Percentiles rank a stretch among this genome's conserved stretches.
Conservation (phyloP, 2,329 filamentous ascomycete species). For the Pseudogymnoascus sp. region DNA sequence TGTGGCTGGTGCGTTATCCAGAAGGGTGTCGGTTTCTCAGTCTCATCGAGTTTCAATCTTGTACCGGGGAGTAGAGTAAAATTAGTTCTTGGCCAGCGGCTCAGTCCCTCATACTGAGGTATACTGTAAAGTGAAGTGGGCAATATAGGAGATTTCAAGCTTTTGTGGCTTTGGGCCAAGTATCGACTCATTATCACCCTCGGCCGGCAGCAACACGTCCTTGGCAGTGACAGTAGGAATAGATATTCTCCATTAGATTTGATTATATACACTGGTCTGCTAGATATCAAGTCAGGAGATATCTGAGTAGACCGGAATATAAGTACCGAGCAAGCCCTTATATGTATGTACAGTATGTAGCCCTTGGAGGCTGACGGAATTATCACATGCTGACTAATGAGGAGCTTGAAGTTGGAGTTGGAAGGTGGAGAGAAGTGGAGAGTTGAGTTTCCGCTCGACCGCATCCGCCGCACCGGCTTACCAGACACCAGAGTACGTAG, state of each 20-base stretch:
- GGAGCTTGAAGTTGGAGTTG: not conserved
- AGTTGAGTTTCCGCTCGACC: not conserved
- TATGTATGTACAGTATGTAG: not conserved
- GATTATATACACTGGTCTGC: not conserved
- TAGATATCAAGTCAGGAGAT: not conserved
- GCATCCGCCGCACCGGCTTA: constrained; percentile 1
- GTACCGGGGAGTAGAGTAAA: not conserved
- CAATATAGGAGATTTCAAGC: not conserved
- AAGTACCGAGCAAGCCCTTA: no score
- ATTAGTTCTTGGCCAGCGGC: not conserved
- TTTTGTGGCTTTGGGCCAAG: constrained; percentile 1
- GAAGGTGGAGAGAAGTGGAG: not conserved
- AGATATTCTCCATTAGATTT: no score
- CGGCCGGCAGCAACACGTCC: not conserved
- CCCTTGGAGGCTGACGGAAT: not conserved
- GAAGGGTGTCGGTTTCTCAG: not conserved
- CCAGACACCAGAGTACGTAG: not conserved
- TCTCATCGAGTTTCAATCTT: not conserved
- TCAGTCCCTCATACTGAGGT: not conserved
- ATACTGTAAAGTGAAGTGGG: not conserved
- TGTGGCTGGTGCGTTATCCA: not conserved
- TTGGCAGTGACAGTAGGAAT: not conserved
- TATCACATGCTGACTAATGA: not conserved
- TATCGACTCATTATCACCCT: not conserved
- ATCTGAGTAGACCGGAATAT: no score